Evolutionary conservation across 192 early-diverging fungal genomes (phyloP).

Genomic region (Coemansia sp.): DNA sequence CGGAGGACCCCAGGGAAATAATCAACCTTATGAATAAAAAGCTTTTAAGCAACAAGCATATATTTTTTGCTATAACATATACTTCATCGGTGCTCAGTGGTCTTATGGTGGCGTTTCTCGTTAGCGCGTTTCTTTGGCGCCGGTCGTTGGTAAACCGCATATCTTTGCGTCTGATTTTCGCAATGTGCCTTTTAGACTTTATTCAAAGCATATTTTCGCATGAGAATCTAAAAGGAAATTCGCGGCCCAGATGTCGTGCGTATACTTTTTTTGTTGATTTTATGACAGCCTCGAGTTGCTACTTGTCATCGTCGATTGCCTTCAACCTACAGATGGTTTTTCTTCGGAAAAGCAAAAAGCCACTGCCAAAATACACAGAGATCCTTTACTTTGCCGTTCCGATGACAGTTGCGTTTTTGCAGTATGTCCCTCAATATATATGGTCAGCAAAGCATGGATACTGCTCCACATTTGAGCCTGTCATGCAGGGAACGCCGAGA

Average conservation of each 20-base stretch:
- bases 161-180: constrained; percentile 32
- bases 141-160: constrained; percentile 27
- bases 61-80: not conserved
- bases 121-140: constrained; percentile 28
- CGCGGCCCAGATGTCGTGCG: not conserved
- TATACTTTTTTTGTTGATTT: constrained; percentile 16
- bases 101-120: constrained; percentile 19
- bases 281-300: constrained; percentile 18
- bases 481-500: constrained; percentile 10
- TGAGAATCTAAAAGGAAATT: not conserved
- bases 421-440: constrained; percentile 15
- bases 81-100: constrained; percentile 8
- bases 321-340: constrained; percentile 41
- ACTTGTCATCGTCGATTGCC: constrained; percentile 38
- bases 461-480: constrained; percentile 16
- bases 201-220: constrained; percentile 16
- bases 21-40: not conserved
- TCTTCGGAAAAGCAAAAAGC: constrained; percentile 13
- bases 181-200: constrained; percentile 25
- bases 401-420: constrained; percentile 8
- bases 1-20: not conserved
- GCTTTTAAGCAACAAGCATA: not conserved
- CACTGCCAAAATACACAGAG: constrained; percentile 27
- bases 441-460: constrained; percentile 16
- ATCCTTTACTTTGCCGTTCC: constrained; percentile 35